Percentiles rank a stretch among this genome's conserved stretches.
These are phyloP conservation scores for Boletus rubescentipes DNA, from an alignment of 768 basidiomycete genomes.

Conservation along the genomic window DNA sequence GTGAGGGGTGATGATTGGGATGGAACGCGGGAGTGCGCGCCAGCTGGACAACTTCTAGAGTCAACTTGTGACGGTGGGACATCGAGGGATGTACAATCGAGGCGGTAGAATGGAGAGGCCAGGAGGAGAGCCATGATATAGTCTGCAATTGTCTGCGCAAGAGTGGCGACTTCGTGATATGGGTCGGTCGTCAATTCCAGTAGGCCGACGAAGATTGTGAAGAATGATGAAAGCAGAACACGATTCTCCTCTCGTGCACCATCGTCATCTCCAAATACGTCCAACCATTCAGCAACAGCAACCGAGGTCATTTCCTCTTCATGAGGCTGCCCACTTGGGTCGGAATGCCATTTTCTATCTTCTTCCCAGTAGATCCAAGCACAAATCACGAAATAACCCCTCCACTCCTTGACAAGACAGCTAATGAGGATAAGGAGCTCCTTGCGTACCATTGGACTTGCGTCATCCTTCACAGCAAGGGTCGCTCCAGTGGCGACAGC, in stretches of 20 bases:
- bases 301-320: slow-evolving; percentile 74
- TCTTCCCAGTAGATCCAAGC: slow-evolving; percentile 98
- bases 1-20: slow-evolving; percentile 52
- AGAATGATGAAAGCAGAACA: slow-evolving; percentile 86
- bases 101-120: slow-evolving; percentile 81
- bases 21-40: slow-evolving; percentile 41
- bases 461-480: slow-evolving; percentile 88
- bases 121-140: slow-evolving; percentile 88
- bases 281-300: slow-evolving; percentile 79
- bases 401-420: slow-evolving; percentile 93
- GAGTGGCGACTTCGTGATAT: slow-evolving; percentile 87
- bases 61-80: slow-evolving; percentile 44
- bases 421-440: slow-evolving; percentile 90
- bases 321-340: slow-evolving; percentile 32
- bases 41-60: slow-evolving; percentile 28
- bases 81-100: slow-evolving; percentile 66
- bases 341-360: slow-evolving; percentile 63
- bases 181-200: slow-evolving; percentile 92
- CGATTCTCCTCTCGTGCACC: slow-evolving; percentile 72
- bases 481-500: slow-evolving; percentile 88
- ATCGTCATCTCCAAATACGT: slow-evolving; percentile 64
- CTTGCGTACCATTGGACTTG: slow-evolving; percentile 94
- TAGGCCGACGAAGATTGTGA: slow-evolving; percentile 86
- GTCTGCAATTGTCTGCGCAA: slow-evolving; percentile 89
- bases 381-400: slow-evolving; percentile 93